Conservation (phyloP, 441 rosid genomes). For the Brassica balearica region DNA sequence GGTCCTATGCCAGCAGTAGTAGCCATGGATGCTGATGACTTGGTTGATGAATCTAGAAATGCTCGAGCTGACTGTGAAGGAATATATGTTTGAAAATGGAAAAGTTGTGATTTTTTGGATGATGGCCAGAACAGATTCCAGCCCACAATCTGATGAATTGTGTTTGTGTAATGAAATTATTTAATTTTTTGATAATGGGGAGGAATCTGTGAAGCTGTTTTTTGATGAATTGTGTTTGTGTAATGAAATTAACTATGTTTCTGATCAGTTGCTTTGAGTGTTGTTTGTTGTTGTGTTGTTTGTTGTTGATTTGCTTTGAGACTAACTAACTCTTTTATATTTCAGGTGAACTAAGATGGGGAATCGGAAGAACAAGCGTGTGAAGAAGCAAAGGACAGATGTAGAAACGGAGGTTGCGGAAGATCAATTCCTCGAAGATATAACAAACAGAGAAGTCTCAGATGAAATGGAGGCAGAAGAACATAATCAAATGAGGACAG, state of each 20-base stretch:
- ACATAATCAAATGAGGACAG: too few relatives aligned
- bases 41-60: conserved; percentile 1
- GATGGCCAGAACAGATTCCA: too few relatives aligned
- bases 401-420: background rate
- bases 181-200: too few relatives aligned
- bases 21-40: background rate
- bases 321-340: background rate
- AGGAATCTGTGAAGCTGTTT: background rate
- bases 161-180: too few relatives aligned
- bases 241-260: background rate
- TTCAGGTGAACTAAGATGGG: background rate
- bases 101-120: too few relatives aligned
- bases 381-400: background rate
- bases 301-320: background rate
- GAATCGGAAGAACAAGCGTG: background rate
- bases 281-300: background rate
- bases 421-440: background rate
- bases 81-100: background rate
- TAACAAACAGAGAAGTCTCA: background rate
- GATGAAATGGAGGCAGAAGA: background rate
- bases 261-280: background rate
- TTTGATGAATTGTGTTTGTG: background rate
- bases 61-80: background rate
- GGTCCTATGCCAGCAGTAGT: background rate
- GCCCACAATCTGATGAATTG: too few relatives aligned